These are phyloP conservation scores for Backusella psychrophila DNA, from an alignment of 192 early-diverging fungal genomes.

Conservation along the genomic window DNA sequence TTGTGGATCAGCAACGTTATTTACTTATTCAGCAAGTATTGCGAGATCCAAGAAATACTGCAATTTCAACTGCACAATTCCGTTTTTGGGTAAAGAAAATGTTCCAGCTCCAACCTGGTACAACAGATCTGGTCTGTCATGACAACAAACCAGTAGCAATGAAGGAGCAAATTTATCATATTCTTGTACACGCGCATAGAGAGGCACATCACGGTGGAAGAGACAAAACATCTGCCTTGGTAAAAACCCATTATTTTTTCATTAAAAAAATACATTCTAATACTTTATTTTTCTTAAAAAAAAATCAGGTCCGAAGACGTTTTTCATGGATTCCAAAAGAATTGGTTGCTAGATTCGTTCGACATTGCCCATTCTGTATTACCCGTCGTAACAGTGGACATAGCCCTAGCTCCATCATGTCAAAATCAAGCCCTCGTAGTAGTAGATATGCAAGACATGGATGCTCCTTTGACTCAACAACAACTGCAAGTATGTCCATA, in stretches of 20 bases:
- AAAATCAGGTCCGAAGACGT: conserved; percentile 26
- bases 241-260: conserved; percentile 1
- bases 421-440: conserved; percentile 22
- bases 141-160: conserved; percentile 53
- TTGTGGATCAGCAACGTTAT: conserved; percentile 46
- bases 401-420: conserved; percentile 18
- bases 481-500: background rate
- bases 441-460: conserved; percentile 24
- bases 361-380: conserved; percentile 41
- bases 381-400: conserved; percentile 32
- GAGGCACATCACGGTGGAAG: conserved; percentile 52
- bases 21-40: conserved; percentile 51
- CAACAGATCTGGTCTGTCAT: conserved; percentile 45
- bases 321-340: conserved; percentile 44
- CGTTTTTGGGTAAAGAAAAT: conserved; percentile 60
- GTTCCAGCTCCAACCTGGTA: conserved; percentile 42
- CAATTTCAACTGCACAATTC: conserved; percentile 54
- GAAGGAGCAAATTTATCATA: conserved; percentile 49
- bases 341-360: conserved; percentile 36
- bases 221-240: conserved; percentile 58
- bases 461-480: conserved; percentile 10
- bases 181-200: conserved; percentile 48
- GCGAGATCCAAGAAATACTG: conserved; percentile 49
- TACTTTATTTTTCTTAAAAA: background rate
- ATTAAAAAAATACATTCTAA: background rate